Base-by-base conservation (phyloP, 768 basidiomycete species). In the Auricularia auricula-judae region DNA sequence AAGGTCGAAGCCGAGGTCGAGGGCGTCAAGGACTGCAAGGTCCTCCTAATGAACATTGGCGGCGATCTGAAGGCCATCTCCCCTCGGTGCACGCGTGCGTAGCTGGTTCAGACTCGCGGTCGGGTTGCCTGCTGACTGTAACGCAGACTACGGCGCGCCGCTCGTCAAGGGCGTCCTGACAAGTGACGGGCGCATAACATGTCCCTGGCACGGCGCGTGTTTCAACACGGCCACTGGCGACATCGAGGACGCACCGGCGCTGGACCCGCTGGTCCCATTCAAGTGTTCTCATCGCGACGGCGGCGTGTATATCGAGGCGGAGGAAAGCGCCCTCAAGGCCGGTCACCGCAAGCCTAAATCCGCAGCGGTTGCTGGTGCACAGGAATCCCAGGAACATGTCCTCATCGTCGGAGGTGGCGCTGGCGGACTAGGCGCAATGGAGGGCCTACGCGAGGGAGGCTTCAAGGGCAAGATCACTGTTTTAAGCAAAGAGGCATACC, bases 181-280 rank as follows among this genome's bases (percentile, higher is more conserved):
- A 7, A 80, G 87, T 39, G 87, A 89, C 72, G 92, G 89, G 10
- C 78, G 89, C 66, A 82, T 95, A 21, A 84, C 89, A 61, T 95
- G 93, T 64, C 21, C 21, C 62, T 53, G 43, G 88, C 70, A 89
- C 90, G 11, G 93, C 91, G 92, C 91, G 93, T 94, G 93, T 75
- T 96, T 93, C 80, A 90, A 89, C 69, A 81, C 91, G 61, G 87
- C 85, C 75, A 89, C 84, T 35, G 90, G 90, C 12, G 91, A 93
- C 69, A 91, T 91, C 59, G 93, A 97, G 81, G 93, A 95, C 74
- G 88, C 92, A 2, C 93, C 93, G 16, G 93, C 91, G 10, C 86
- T 91, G 11, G 78, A 82, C 70, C 84, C 88, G 12, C 73, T 97
- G 34, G 90, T 93, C 75, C 85, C 85, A 0, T 97, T 90, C 82